Evolutionary conservation across 768 basidiomycete species (phyloP).

Genomic region (Phaffia australis): DNA sequence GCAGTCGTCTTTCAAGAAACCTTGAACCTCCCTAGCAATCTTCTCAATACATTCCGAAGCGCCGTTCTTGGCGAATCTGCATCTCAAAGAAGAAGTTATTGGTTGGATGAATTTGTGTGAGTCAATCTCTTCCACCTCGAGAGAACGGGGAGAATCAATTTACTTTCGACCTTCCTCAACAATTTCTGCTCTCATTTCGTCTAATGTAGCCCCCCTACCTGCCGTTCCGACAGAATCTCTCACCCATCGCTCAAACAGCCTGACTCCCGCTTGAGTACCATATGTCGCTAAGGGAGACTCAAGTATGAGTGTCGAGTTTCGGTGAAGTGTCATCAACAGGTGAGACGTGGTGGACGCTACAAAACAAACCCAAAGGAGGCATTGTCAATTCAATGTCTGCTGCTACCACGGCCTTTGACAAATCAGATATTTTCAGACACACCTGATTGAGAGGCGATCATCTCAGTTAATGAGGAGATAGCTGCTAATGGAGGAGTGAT

Average conservation of each 20-base stretch:
- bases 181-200: slow-evolving; percentile 30
- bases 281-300: slow-evolving; percentile 35
- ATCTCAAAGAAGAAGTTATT: neutral
- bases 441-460: slow-evolving; percentile 55
- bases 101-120: too few species aligned
- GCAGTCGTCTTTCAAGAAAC: slow-evolving; percentile 82
- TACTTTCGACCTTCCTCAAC: slow-evolving; percentile 46
- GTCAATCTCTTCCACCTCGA: neutral
- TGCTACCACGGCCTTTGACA: slow-evolving; percentile 10
- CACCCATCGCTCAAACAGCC: slow-evolving; percentile 38
- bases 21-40: slow-evolving; percentile 77
- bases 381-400: neutral
- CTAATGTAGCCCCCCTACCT: slow-evolving; percentile 23
- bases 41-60: slow-evolving; percentile 77
- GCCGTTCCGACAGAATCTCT: slow-evolving; percentile 30
- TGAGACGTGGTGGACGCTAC: slow-evolving; percentile 87
- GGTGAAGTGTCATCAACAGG: slow-evolving; percentile 69
- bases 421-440: slow-evolving; percentile 46
- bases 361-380: neutral
- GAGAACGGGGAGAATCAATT: slow-evolving; percentile 23
- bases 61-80: slow-evolving; percentile 24
- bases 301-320: slow-evolving; percentile 33
- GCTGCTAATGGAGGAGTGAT: slow-evolving; percentile 61
- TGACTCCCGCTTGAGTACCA: slow-evolving; percentile 38
- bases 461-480: slow-evolving; percentile 69